Conservation (phyloP, 805 yeast species). For the Monosporozyma siamensis region DNA sequence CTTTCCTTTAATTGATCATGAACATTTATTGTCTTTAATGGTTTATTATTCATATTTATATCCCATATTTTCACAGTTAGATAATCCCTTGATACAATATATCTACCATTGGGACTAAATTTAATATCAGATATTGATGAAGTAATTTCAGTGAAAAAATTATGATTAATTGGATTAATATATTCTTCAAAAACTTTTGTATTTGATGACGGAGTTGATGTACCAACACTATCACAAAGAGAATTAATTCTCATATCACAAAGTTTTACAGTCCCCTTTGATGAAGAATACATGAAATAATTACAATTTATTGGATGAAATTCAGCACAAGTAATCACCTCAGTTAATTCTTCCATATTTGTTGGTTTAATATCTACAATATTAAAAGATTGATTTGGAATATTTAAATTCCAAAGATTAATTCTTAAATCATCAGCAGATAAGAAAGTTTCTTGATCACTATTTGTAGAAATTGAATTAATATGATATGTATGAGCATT, state of each 20-base stretch:
- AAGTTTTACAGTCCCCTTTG: constrained; percentile 90
- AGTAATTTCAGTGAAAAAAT: constrained; percentile 95
- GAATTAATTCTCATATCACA: constrained; percentile 96
- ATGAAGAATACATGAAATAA: constrained; percentile 86
- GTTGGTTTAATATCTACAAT: constrained; percentile 97
- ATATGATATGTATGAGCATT: constrained; percentile 98
- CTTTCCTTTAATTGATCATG: constrained; percentile 92
- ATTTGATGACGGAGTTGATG: constrained; percentile 31
- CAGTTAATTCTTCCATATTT: constrained; percentile 97
- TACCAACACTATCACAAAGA: constrained; percentile 57
- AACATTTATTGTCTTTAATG: constrained; percentile 86
- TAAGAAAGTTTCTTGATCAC: constrained; percentile 92
- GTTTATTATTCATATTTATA: constrained; percentile 91
- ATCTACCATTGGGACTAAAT: constrained; percentile 84
- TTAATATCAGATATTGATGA: constrained; percentile 89
- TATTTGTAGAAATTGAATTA: constrained; percentile 87
- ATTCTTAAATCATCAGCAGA: constrained; percentile 90
- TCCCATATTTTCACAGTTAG: constrained; percentile 98
- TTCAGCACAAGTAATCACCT: constrained; percentile 92
- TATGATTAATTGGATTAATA: constrained; percentile 84
- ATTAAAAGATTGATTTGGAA: constrained; percentile 91
- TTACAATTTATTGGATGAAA: constrained; percentile 93
- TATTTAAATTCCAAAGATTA: constrained; percentile 89
- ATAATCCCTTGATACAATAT: constrained; percentile 94
- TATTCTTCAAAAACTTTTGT: constrained; percentile 85